Evolutionary conservation across 163 green algal species (phyloP), one percentile per base, ranked within the genome.

Genomic region (Scenedesmus sp.): DNA sequence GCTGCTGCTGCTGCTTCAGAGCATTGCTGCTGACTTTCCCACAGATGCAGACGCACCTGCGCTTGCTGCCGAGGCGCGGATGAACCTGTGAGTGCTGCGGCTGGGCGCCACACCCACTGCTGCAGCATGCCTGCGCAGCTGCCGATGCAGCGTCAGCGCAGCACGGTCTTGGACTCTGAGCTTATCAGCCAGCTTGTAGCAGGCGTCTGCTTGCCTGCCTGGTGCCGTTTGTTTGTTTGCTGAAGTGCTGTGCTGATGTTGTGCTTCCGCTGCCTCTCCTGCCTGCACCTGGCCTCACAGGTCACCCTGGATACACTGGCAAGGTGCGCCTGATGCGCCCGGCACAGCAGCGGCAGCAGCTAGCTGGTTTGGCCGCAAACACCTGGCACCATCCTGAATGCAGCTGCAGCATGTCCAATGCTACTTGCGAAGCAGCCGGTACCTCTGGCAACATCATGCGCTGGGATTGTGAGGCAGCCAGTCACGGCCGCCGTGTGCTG

Each of bases 41-140:
- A 20, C 76, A 0, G 93, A 95, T 82, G 65, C 91, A 6, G 85
- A 93, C 49, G 93, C 93, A 9, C 61, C 68, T 16, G 92, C 86
- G 2, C 83, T 95, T 44, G 93, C 93, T 1, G 90, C 89, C 10
- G 93, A 95, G 87, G 92, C 90, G 6, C 61, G 89, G 1, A 92
- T 93, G 85, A 95, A 94, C 70, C 15, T 79, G n/a, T 44, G 46
- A 81, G 65, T 40, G 59, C 24, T 72, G 59, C 56, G 15, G 46
- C 7, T 53, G 46, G 51, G 22, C 51, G 4, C 51, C 12, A 16
- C 9, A 22, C 13, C n/a, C 1, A 3, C 56, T 33, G 20, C 20
- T 9, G 20, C 56, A 33, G 22, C 20, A 33, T 70, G 56, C 56
- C 30, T 3, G 9, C 22, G 51, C 51, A 6, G 56, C 1, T 10